Evolutionary conservation across 2,329 filamentous ascomycete species (phyloP).

Genomic region (Juglanconis oblonga): DNA sequence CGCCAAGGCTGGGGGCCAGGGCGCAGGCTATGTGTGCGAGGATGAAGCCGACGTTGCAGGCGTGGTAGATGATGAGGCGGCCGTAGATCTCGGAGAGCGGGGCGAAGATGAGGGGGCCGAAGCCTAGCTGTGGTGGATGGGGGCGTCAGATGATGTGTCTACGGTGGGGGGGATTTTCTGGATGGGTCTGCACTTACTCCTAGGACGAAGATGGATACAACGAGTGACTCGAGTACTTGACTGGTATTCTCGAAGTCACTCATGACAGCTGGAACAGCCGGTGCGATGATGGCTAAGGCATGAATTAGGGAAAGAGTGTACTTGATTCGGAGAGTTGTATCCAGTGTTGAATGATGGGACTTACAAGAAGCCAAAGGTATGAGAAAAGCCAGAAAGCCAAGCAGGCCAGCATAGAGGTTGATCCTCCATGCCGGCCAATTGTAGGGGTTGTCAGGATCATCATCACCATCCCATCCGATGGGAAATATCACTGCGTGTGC

Average conservation of each 20-base stretch:
- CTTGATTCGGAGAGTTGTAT: not conserved
- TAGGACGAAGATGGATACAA: conserved; percentile 65
- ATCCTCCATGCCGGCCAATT: conserved; percentile 51
- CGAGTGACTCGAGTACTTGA: conserved; percentile 55
- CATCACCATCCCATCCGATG: conserved; percentile 38
- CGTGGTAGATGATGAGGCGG: conserved; percentile 39
- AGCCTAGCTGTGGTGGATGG: not conserved
- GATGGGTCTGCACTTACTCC: conserved; percentile 35
- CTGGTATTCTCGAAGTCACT: conserved; percentile 56
- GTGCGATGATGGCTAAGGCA: conserved; percentile 58
- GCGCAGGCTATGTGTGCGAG: conserved; percentile 36
- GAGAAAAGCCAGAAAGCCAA: conserved; percentile 46
- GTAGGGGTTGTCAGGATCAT: conserved; percentile 47
- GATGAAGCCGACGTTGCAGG: conserved; percentile 37
- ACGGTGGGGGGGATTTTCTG: not conserved
- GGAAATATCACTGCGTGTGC: not conserved
- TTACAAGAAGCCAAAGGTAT: conserved; percentile 42
- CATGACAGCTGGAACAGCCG: conserved; percentile 62
- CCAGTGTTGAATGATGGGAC: not conserved
- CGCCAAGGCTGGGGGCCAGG: conserved; percentile 33
- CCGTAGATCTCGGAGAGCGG: conserved; percentile 49
- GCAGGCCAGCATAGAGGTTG: conserved; percentile 41
- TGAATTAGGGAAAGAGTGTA: not conserved
- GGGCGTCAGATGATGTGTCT: not conserved
- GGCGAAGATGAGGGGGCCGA: conserved; percentile 8